Evolutionary conservation across 2,329 filamentous ascomycete genomes (phyloP), one percentile per base, ranked within the genome.

Genomic region (Nemania serpens): DNA sequence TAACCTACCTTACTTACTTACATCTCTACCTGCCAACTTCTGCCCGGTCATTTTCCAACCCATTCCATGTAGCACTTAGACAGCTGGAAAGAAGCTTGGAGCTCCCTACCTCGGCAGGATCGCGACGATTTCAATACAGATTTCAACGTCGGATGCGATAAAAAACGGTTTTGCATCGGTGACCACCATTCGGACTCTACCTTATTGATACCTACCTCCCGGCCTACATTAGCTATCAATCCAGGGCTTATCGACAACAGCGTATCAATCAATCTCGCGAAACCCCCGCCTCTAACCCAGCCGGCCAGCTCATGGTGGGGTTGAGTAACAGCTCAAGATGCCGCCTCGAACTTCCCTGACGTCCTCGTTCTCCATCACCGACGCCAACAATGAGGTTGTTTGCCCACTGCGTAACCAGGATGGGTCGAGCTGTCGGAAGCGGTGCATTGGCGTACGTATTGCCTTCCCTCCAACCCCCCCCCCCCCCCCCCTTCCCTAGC

Each of bases 341-440:
- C 93, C 93, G 80, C 92, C 92, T 74, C 88, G 91, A 84, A 87
- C 90, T 72, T 89, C 91, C 69, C 84, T 96, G 74, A 95, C 91
- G 66, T 91, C 91, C 74, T 95, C 92, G 68, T 97, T 97, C 78
- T 93, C 92, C 69, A 91, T 96, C 72, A 91, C 91, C 72, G 92
- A 97, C 82, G 86, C 90, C 77, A 94, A 91, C 78, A 96, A 96
- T 77, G 94, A 98, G 80, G 95, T 99, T 75, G 91, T 97, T 74
- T 99, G 95, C 79, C 95, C 95, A 69, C 82, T 99, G 77, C 88
- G 88, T 74, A 97, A 97, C 76, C 93, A 97, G 75, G 95, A 99
- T 86, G 91, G 92, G 76, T 97, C 93, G 69, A 92, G 89, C 80
- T 99, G 95, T 82, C 89, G 94, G 77, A 99, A 99, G 83, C 87